A percentile compares a stretch with the other conserved stretches of the same genome.
phyloP scores from a whole-genome alignment of 1,139 yeast genomes.

The Candida tropicalis region DNA sequence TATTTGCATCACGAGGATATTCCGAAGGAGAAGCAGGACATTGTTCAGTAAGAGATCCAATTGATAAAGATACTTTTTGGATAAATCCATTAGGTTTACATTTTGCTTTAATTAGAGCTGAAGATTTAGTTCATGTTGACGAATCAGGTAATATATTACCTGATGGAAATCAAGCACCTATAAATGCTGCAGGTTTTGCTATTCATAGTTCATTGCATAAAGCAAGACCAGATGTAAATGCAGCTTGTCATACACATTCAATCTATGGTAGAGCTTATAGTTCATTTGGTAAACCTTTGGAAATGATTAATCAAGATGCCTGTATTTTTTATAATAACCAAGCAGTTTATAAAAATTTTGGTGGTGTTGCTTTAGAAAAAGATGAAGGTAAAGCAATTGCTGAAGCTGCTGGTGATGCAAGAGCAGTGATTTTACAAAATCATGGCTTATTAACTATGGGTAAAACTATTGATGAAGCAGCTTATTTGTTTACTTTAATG shows the following conservation, averaged over 20 bases:
- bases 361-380: slow-evolving; percentile 75
- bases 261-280: slow-evolving; percentile 74
- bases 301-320: slow-evolving; percentile 78
- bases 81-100: slow-evolving; percentile 76
- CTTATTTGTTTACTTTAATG: slow-evolving; percentile 65
- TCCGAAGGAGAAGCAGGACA: slow-evolving; percentile 86
- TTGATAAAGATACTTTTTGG: slow-evolving; percentile 73
- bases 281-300: slow-evolving; percentile 69
- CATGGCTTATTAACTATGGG: slow-evolving; percentile 82
- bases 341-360: slow-evolving; percentile 66
- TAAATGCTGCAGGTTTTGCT: slow-evolving; percentile 79
- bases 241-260: slow-evolving; percentile 83
- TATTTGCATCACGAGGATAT: slow-evolving; percentile 71
- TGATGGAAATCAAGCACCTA: slow-evolving; percentile 65
- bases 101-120: slow-evolving; percentile 65
- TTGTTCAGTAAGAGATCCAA: slow-evolving; percentile 79
- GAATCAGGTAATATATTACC: slow-evolving; percentile 66
- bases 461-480: slow-evolving; percentile 78
- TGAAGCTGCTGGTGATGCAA: slow-evolving; percentile 62
- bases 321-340: slow-evolving; percentile 68
- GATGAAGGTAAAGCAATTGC: slow-evolving; percentile 73
- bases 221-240: slow-evolving; percentile 76
- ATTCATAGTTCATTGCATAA: slow-evolving; percentile 77
- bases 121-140: slow-evolving; percentile 77
- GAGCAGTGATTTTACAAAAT: slow-evolving; percentile 68